A percentile compares a stretch with the other conserved stretches of the same genome.
Evolutionary conservation across 257 asterid genomes (phyloP).

Genomic region (Echium plantagineum): DNA sequence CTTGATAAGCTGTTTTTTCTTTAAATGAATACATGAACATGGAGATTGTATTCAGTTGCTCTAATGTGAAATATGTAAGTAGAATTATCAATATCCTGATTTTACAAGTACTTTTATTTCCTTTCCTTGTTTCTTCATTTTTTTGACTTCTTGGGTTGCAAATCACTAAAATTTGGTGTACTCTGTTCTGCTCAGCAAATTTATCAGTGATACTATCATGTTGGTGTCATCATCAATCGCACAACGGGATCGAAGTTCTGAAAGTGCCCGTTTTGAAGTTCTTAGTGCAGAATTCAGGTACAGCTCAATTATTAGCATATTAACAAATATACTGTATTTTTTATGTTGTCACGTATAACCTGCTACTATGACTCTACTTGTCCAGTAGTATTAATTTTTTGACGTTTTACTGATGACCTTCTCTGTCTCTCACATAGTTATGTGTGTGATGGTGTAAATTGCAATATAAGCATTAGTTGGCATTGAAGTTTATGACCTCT

Average conservation of each 20-base stretch:
- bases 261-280: constrained; percentile 90
- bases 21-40: too few species aligned
- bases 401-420: not conserved
- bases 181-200: constrained; percentile 48
- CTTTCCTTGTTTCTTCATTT: not conserved
- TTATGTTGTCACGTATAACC: too few species aligned
- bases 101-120: not conserved
- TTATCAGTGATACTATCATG: constrained; percentile 81
- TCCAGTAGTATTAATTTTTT: not conserved
- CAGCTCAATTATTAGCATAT: constrained; percentile 8
- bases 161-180: constrained; percentile 9
- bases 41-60: too few species aligned
- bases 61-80: too few species aligned
- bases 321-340: too few species aligned
- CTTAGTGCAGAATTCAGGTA: constrained; percentile 82
- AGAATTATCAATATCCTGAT: too few species aligned
- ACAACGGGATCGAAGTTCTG: constrained; percentile 73
- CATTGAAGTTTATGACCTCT: not conserved
- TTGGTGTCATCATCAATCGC: constrained; percentile 80
- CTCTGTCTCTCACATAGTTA: not conserved
- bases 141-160: constrained; percentile 3
- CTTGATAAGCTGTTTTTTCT: too few species aligned
- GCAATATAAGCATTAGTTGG: too few species aligned
- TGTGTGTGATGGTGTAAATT: too few species aligned
- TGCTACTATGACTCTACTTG: not conserved